phyloP scores from a whole-genome alignment of 2,329 filamentous ascomycete genomes.

The Coniochaeta pulveracea region DNA sequence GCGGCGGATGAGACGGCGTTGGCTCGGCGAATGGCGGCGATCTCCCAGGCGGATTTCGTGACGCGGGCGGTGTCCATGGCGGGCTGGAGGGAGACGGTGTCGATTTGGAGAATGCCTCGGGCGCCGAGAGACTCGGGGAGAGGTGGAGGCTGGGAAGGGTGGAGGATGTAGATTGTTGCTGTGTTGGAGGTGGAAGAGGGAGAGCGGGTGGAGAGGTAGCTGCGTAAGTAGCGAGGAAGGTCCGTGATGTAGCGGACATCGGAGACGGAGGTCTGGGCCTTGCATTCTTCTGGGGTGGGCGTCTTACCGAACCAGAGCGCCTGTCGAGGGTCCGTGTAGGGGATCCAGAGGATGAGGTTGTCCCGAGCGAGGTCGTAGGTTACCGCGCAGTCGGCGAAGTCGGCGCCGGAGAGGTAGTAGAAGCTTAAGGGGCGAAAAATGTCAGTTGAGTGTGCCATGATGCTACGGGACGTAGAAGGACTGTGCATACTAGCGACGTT shows the following conservation, averaged over 20 bases:
- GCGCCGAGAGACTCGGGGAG: conserved; percentile 3
- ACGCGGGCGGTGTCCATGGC: conserved; percentile 75
- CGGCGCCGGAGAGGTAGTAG: conserved; percentile 44
- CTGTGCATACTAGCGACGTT: conserved; percentile 42
- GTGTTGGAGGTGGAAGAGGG: conserved; percentile 24
- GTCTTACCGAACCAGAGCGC: conserved; percentile 54
- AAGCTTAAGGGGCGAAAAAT: conserved; percentile 31
- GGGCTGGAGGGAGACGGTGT: conserved; percentile 43
- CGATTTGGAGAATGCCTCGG: conserved; percentile 23
- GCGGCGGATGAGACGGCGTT: conserved; percentile 69
- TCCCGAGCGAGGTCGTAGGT: conserved; percentile 50
- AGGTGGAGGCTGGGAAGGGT: conserved; percentile 13
- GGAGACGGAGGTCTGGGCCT: conserved; percentile 56
- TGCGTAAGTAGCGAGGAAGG: conserved; percentile 36
- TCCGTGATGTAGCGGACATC: conserved; percentile 47
- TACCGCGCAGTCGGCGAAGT: conserved; percentile 41
- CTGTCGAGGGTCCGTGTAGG: conserved; percentile 49
- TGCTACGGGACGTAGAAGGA: too few species aligned
- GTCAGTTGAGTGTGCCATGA: too few species aligned
- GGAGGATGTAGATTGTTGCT: conserved; percentile 3
- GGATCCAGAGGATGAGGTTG: conserved; percentile 61
- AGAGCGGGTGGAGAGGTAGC: conserved; percentile 28
- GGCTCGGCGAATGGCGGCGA: conserved; percentile 70
- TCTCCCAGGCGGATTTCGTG: conserved; percentile 76
- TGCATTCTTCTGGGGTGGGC: conserved; percentile 49